Percentiles rank a stretch among this genome's conserved stretches.
Evolutionary conservation across 257 asterid species (phyloP).

Genomic region (Solanum pinnatisectum): DNA sequence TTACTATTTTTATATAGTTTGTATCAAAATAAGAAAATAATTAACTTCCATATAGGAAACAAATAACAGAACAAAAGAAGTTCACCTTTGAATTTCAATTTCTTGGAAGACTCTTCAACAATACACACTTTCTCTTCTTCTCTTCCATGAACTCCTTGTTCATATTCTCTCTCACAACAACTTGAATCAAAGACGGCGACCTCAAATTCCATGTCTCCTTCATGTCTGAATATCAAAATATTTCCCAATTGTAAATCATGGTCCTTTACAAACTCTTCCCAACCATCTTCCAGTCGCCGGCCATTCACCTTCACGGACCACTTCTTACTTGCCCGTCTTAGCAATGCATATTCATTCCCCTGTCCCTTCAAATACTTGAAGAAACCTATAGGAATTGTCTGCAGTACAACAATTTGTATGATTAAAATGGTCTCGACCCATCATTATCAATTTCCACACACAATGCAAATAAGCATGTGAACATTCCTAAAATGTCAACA

Average conservation of each 20-base stretch:
- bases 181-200: background rate
- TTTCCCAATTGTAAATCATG: slow-evolving; percentile 8
- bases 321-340: background rate
- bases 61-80: background rate
- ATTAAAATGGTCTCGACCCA: background rate
- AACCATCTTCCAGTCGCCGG: background rate
- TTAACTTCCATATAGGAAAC: background rate
- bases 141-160: background rate
- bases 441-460: background rate
- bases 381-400: slow-evolving; percentile 5
- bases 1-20: background rate
- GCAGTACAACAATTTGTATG: background rate
- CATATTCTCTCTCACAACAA: background rate
- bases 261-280: slow-evolving; percentile 3
- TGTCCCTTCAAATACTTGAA: background rate
- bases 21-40: background rate
- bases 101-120: background rate
- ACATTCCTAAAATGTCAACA: background rate
- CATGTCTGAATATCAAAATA: slow-evolving; percentile 5
- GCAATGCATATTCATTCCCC: background rate
- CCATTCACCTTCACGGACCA: slow-evolving; percentile 6
- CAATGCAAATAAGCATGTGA: background rate
- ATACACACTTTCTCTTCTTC: background rate
- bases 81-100: background rate
- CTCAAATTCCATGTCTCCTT: slow-evolving; percentile 11